Base-by-base conservation (phyloP, 305 asterid genomes). In the Rubia peregrina region DNA sequence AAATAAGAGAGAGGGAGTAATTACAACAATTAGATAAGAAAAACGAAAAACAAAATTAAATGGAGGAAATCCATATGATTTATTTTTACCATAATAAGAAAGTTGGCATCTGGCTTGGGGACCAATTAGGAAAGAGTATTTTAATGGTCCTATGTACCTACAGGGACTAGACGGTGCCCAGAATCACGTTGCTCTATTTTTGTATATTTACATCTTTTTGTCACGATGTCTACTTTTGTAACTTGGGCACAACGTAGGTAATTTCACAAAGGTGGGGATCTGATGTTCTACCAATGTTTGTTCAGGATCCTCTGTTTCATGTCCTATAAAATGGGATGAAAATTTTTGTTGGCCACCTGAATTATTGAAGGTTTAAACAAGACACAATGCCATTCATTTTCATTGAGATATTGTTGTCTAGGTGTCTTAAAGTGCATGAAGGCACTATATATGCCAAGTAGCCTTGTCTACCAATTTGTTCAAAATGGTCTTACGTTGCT, bases 121-220 rank as follows among this genome's bases (percentile, higher is more conserved):
- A 30, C 33, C 33, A 30, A 30, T 30, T 30, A 30, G 33, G 33
- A 30, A 30, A 30, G 33, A 30, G 33, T 7, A 24, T 36, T 33
- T 61, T 14, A 7, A 60, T 73, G 76, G 72, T 73, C 76, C 76
- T 61, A 49, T 67, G 14, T 14, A 53, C 30, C 33, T 8, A 12
- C 12, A 12, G 1, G 16, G 74, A 61, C 60, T 7, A 5, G 0
- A 1, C 42, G 30, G 17, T 14, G 8, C 21, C 36, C 22, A 19
- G 24, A 42, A 36, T 65, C 61, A 67, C 71, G 46, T 49, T 26
- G 24, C 65, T 12, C 30, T 12, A 62, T 63, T 49, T 22, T 40
- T 14, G 19, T 57, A 26, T 16, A 42, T 40, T 55, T 71, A 55
- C 2, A 44, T 0, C 10, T 11, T 44, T 44, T 11, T 30, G 33